Percentiles rank a stretch among this genome's conserved stretches.
These are phyloP conservation scores for Saposhnikovia divaricata DNA, from an alignment of 129 eudicot genomes.

Conservation along the genomic window DNA sequence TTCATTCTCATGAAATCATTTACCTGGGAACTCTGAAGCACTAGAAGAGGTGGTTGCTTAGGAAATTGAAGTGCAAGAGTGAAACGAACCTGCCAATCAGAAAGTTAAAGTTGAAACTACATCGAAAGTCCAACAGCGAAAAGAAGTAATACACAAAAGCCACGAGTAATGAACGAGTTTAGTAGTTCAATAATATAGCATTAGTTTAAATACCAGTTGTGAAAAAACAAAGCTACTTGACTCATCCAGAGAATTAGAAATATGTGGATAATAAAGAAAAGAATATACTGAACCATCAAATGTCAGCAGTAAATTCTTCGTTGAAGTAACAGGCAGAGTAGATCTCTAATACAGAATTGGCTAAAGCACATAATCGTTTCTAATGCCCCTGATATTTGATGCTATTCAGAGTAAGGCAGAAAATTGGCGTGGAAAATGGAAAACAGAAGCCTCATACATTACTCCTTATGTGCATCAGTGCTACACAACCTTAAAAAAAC, in stretches of 20 bases:
- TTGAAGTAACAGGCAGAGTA: background rate
- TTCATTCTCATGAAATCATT: background rate
- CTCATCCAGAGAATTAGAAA: background rate
- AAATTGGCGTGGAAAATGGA: background rate
- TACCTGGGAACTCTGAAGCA: constrained; percentile 94
- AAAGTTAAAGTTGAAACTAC: background rate
- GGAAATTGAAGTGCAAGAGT: constrained; percentile 81
- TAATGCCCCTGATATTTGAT: background rate
- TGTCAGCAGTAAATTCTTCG: background rate
- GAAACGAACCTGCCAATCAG: constrained; percentile 54
- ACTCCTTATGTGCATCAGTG: background rate
- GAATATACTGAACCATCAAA: background rate
- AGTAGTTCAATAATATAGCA: background rate
- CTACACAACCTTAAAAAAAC: background rate
- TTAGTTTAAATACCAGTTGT: background rate
- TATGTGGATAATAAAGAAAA: background rate
- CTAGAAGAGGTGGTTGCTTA: constrained; percentile 60
- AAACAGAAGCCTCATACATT: background rate
- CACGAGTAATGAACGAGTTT: background rate
- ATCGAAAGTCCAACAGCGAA: background rate
- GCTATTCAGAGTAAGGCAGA: background rate
- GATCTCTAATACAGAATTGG: background rate
- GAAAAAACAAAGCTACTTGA: background rate
- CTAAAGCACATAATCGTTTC: background rate
- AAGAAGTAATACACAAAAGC: background rate